phyloP scores from a whole-genome alignment of 129 eudicot species.

The Solidago caesia region DNA sequence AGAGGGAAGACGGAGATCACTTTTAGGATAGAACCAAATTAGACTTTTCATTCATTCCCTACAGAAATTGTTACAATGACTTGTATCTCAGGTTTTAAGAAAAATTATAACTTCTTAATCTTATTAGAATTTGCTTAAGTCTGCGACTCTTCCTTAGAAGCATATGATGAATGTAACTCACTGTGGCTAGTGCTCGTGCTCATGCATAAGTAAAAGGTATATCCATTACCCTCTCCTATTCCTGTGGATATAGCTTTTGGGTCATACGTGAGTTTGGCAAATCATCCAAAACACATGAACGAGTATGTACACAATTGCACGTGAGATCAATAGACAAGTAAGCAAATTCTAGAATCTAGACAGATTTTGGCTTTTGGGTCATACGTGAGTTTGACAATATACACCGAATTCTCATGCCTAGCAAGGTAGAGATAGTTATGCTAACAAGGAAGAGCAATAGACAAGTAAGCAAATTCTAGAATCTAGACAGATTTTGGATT shows the following conservation, averaged over 20 bases:
- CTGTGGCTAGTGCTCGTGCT: background rate
- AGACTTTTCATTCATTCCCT: background rate
- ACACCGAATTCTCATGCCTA: too few species aligned
- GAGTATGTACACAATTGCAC: background rate
- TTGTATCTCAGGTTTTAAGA: background rate
- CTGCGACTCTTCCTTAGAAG: background rate
- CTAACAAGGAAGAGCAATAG: background rate
- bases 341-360: too few species aligned
- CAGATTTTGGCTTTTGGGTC: too few species aligned
- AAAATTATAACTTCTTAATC: background rate
- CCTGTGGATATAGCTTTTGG: background rate
- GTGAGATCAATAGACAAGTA: too few species aligned
- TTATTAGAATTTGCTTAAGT: background rate
- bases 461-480: background rate
- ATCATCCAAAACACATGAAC: background rate
- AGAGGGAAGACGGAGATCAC: background rate
- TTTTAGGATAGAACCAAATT: background rate
- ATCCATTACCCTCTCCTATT: background rate
- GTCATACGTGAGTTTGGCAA: background rate
- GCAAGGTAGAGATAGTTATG: background rate
- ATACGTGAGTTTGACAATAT: too few species aligned
- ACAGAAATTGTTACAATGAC: background rate
- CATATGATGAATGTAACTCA: background rate
- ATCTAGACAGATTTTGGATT: too few species aligned
- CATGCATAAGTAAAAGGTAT: background rate